These are phyloP conservation scores for Klebsormidium nitens DNA, from an alignment of 139 green algal species.

Conservation along the genomic window DNA sequence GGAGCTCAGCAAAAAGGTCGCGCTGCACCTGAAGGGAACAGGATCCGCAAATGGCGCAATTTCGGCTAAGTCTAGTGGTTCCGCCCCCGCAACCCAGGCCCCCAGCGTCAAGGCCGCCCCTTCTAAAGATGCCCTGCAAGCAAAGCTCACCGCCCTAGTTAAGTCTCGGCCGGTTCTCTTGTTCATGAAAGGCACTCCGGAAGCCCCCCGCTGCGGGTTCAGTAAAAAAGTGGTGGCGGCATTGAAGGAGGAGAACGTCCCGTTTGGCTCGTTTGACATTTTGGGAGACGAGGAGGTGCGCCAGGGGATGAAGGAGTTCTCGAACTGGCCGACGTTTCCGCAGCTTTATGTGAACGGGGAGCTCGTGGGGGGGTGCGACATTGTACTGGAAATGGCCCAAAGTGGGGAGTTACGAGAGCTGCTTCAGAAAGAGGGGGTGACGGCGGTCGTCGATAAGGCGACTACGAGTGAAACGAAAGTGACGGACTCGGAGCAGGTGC, in stretches of 20 bases:
- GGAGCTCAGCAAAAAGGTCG: background rate
- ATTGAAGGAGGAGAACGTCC: constrained; percentile 13
- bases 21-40: background rate
- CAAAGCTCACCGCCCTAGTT: background rate
- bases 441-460: background rate
- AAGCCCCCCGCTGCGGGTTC: constrained; percentile 82
- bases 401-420: constrained; percentile 30
- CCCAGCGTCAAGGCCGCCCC: background rate
- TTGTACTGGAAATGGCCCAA: constrained; percentile 72
- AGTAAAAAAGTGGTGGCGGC: constrained; percentile 35
- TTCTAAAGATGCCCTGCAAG: background rate
- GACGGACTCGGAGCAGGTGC: too few species aligned
- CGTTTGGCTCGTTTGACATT: constrained; percentile 78
- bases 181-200: constrained; percentile 81
- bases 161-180: constrained; percentile 50
- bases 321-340: constrained; percentile 91
- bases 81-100: background rate
- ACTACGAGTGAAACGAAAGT: background rate
- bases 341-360: constrained; percentile 80
- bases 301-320: constrained; percentile 88
- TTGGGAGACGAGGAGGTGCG: constrained; percentile 82
- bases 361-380: constrained; percentile 86
- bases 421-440: background rate
- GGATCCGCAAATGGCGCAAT: background rate
- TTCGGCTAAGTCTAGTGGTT: background rate